Percentiles rank a stretch among this genome's conserved stretches.
phyloP scores from a whole-genome alignment of 805 yeast genomes.

The Lachancea kluyveri region DNA sequence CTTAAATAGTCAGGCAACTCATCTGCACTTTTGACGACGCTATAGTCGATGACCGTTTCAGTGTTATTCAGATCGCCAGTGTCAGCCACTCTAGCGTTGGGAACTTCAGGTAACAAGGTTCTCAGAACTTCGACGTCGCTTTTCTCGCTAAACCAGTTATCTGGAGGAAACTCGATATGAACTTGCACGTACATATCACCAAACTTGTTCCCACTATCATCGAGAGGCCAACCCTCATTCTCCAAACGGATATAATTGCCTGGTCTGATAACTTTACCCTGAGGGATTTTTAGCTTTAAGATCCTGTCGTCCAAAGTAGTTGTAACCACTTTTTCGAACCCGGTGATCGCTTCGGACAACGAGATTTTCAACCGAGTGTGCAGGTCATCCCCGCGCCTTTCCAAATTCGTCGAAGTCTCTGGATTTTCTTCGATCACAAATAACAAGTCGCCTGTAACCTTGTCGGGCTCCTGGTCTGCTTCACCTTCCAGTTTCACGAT shows the following conservation, averaged over 20 bases:
- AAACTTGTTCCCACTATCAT: slow-evolving; percentile 27
- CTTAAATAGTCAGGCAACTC: slow-evolving; percentile 23
- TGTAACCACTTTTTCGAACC: slow-evolving; percentile 58
- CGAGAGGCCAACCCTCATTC: slow-evolving; percentile 81
- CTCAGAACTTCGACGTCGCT: slow-evolving; percentile 51
- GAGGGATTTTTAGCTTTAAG: slow-evolving; percentile 55
- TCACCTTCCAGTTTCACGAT: slow-evolving; percentile 54
- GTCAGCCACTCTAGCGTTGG: slow-evolving; percentile 1
- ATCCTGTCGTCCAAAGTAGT: slow-evolving; percentile 78
- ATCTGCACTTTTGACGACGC: slow-evolving; percentile 15
- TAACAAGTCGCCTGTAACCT: slow-evolving; percentile 70
- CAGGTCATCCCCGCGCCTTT: slow-evolving; percentile 58
- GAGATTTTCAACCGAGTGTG: slow-evolving; percentile 55
- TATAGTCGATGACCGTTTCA: slow-evolving; percentile 25
- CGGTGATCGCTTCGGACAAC: slow-evolving; percentile 78
- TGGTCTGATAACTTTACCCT: slow-evolving; percentile 78
- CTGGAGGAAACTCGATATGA: slow-evolving; percentile 76
- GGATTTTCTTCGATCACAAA: slow-evolving; percentile 48
- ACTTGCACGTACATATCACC: slow-evolving; percentile 71
- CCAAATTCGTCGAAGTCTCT: slow-evolving; percentile 42
- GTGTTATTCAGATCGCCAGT: slow-evolving; percentile 24
- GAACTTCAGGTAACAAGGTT: slow-evolving; percentile 44
- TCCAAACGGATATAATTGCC: slow-evolving; percentile 58
- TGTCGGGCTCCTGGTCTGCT: slow-evolving; percentile 74
- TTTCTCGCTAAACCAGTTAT: slow-evolving; percentile 76